Evolutionary conservation across 2,329 filamentous ascomycete species (phyloP).

Genomic region (Sarocladium strictum): DNA sequence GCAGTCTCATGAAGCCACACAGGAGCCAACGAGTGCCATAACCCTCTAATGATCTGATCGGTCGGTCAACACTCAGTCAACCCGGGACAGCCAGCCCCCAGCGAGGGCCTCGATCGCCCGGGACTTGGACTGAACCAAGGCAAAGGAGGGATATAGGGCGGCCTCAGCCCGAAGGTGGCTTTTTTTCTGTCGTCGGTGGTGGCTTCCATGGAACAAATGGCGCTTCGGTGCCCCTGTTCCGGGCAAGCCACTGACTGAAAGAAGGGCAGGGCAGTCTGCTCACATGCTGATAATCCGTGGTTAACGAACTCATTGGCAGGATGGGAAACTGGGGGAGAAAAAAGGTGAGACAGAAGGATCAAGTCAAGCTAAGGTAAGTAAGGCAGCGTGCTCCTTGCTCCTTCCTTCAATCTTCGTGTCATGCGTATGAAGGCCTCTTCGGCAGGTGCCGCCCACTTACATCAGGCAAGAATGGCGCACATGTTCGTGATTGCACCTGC

Average conservation of each 20-base stretch:
- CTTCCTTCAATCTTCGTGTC: no score
- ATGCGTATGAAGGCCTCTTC: not conserved
- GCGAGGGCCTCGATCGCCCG: slow-evolving; percentile 4
- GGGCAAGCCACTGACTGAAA: not conserved
- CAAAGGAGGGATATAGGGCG: not conserved
- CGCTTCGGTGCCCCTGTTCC: not conserved
- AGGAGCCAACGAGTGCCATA: not conserved
- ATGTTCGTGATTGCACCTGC: no score
- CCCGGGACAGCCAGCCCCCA: not conserved
- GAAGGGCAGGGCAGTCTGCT: no score
- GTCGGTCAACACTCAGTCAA: not conserved
- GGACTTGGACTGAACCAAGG: not conserved
- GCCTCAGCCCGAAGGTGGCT: not conserved
- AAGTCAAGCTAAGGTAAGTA: not conserved
- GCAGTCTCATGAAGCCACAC: not conserved
- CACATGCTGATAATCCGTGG: no score
- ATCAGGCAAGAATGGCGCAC: no score
- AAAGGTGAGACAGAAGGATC: not conserved
- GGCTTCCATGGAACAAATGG: slow-evolving; percentile 2
- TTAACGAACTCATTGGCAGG: no score
- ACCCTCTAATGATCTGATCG: not conserved
- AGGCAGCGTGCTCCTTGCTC: not conserved
- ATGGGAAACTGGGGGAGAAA: no score
- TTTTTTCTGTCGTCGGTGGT: not conserved
- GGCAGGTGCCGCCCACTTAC: not conserved